Evolutionary conservation across 225 moss, liverwort and hornwort genomes (phyloP).

Genomic region (Ulota crispa): DNA sequence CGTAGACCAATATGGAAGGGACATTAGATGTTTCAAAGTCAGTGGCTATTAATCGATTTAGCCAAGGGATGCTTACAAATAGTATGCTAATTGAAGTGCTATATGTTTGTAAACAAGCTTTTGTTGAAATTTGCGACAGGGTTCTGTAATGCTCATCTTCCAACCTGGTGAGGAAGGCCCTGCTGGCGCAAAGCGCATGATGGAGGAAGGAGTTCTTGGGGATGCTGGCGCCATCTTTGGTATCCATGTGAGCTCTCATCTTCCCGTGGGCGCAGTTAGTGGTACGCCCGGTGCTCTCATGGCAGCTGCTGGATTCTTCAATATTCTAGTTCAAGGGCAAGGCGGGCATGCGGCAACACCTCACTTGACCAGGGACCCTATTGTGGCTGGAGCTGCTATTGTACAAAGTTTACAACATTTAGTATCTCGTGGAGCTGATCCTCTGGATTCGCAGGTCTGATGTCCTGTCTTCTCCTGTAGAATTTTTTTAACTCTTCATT

Average conservation of each 20-base stretch:
- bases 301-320: constrained; percentile 72
- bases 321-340: constrained; percentile 55
- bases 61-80: neutral
- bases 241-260: constrained; percentile 50
- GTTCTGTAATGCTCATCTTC: constrained; percentile 72
- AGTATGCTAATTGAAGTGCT: neutral
- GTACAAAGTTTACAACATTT: constrained; percentile 74
- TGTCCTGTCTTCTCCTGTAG: neutral
- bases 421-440: constrained; percentile 78
- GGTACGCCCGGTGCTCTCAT: constrained; percentile 58
- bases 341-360: constrained; percentile 84
- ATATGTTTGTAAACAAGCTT: neutral
- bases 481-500: neutral
- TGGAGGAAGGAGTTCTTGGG: constrained; percentile 81
- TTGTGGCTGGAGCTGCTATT: constrained; percentile 64
- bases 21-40: neutral
- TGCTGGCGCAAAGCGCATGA: constrained; percentile 78
- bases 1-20: neutral
- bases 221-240: constrained; percentile 72
- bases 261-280: constrained; percentile 50
- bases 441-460: constrained; percentile 78
- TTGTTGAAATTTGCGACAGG: constrained; percentile 40
- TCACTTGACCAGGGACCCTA: constrained; percentile 55
- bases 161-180: constrained; percentile 87
- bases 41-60: neutral